Evolutionary conservation across 129 eudicot species (phyloP), one percentile per base, ranked within the genome.

Genomic region (Mikania micrantha): DNA sequence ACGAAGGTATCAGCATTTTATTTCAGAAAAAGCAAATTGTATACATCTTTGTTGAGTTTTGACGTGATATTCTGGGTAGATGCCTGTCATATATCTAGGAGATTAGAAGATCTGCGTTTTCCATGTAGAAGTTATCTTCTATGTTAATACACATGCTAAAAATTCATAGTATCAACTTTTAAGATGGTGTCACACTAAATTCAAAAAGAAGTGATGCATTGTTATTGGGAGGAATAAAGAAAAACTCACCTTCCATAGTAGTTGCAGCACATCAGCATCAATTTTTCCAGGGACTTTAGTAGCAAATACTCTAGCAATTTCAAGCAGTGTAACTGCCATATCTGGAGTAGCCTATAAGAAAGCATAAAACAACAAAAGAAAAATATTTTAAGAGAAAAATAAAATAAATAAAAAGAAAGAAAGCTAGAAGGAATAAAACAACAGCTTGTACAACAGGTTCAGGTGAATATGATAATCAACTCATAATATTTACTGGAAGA

Each of bases 261-360:
- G 85, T 74, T 93, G 98, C 60, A 93, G 89, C 31, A 93, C 98
- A 76, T 93, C 98, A 58, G 98, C 98, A 77, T 93, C 98, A 52
- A 93, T 88, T 83, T 93, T 93, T 59, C 98, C 98, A 20, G 98
- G 98, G 73, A 88, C 98, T 77, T 93, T 93, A 61, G 98, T 93
- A 47, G 98, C 98, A 86, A 93, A 93, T 50, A 93, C 80, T 80
- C 98, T 81, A 20, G 98, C 98, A 67, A 93, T 93, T 78, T 93
- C 98, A 56, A 93, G 96, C 60, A 93, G 92, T 64, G 96, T 93
- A 44, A 93, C 96, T 6, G 98, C 98, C 98, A 93, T 93, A 83
- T 84, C 98, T 28, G 98, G 98, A 71, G 98, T 93, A 57, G 98
- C 98, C 98, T 90, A 64, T 48, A 58, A 25, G 38, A 9, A 66